These are phyloP conservation scores for Ogataea dorogensis DNA, from an alignment of 805 yeast genomes.

Conservation along the genomic window DNA sequence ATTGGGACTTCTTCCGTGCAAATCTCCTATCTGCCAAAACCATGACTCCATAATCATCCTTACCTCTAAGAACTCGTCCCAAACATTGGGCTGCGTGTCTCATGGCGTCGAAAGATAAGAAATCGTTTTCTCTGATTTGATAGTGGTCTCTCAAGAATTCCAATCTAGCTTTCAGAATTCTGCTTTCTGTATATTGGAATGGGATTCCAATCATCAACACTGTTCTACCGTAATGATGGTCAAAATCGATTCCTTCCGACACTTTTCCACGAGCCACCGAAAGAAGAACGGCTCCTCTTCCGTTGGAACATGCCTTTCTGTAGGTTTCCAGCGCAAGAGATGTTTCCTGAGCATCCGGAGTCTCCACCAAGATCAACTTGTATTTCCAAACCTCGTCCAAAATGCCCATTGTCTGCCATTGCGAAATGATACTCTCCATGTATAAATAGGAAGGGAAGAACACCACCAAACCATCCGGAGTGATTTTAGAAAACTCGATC, in stretches of 20 bases:
- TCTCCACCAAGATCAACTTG: conserved; percentile 90
- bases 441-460: conserved; percentile 96
- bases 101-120: conserved; percentile 97
- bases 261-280: conserved; percentile 99
- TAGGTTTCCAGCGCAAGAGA: conserved; percentile 93
- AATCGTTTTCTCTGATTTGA: conserved; percentile 91
- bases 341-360: conserved; percentile 99
- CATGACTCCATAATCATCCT: conserved; percentile 98
- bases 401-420: conserved; percentile 99
- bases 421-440: conserved; percentile 96
- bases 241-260: conserved; percentile 98
- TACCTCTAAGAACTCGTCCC: conserved; percentile 96
- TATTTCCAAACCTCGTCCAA: conserved; percentile 98
- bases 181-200: conserved; percentile 96
- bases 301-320: conserved; percentile 94
- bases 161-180: conserved; percentile 90
- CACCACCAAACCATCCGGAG: conserved; percentile 98
- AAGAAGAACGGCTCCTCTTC: conserved; percentile 92
- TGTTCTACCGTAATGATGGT: conserved; percentile 96
- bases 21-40: conserved; percentile 94
- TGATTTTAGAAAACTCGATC: conserved; percentile 88
- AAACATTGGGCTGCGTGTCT: conserved; percentile 99
- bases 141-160: conserved; percentile 92
- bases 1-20: conserved; percentile 76
- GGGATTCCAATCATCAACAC: conserved; percentile 99